These are phyloP conservation scores for Candolleomyces eurysporus DNA, from an alignment of 768 basidiomycete genomes.

Conservation along the genomic window DNA sequence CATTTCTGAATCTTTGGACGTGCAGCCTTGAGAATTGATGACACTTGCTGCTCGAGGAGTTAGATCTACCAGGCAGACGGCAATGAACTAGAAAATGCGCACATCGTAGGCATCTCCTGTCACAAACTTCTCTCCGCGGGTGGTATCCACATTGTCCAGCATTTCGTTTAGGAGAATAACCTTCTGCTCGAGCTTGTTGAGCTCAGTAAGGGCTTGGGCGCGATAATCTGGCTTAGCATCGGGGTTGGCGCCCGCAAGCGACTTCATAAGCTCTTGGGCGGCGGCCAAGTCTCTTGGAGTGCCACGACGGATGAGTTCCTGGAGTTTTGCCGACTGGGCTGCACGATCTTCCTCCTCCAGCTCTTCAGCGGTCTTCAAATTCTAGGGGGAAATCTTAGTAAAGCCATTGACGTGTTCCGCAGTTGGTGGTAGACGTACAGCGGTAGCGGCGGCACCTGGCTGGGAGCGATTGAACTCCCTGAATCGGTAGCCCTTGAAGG, in stretches of 20 bases:
- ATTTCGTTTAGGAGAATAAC: conserved; percentile 96
- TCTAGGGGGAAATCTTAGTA: conserved; percentile 40
- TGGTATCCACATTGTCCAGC: conserved; percentile 84
- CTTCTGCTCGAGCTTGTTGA: conserved; percentile 93
- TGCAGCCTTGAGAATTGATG: conserved; percentile 73
- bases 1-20: conserved; percentile 96
- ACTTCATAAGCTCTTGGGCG: conserved; percentile 97
- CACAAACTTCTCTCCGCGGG: conserved; percentile 74
- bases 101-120: conserved; percentile 93
- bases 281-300: conserved; percentile 93
- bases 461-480: conserved; percentile 45
- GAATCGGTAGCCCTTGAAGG: conserved; percentile 90
- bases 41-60: conserved; percentile 70
- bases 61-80: neutral
- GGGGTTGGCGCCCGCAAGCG: conserved; percentile 91
- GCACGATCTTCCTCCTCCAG: conserved; percentile 93
- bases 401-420: neutral
- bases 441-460: conserved; percentile 34
- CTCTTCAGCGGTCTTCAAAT: conserved; percentile 92
- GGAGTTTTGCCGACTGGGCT: conserved; percentile 96
- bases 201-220: conserved; percentile 81
- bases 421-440: conserved; percentile 30
- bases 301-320: conserved; percentile 94
- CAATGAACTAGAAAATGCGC: conserved; percentile 23
- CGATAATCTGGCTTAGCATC: conserved; percentile 94